Evolutionary conservation across 2,329 filamentous ascomycete genomes (phyloP), one percentile per base, ranked within the genome.

Genomic region (Didymosphaeria variabile): DNA sequence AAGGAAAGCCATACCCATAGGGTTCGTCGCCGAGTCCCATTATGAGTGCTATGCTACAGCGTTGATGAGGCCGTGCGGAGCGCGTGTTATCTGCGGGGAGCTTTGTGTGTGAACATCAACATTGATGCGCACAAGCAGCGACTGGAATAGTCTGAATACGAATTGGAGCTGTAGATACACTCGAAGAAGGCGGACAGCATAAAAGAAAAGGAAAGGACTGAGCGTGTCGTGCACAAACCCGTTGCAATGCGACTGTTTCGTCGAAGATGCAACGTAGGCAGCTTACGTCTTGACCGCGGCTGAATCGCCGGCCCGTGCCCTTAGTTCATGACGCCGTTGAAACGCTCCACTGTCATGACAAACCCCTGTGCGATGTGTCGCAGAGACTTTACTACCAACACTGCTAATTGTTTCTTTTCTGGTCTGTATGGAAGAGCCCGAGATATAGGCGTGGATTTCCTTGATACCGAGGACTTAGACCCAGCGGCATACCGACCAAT

Each of bases 201-300:
- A 50, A 34, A 34, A 51, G 13, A 45, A 26, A 46, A 53, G 19
- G 17, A 45, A 59, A 44, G 55, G 47, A 59, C 49, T 17, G 46
- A 57, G 42, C 13, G 53, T 61, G 54, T 65, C 62, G 53, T 60
- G 46, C 47, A 46, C 12, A 21, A 55, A 52, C 38, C 47, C 60
- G 42, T 62, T 59, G 65, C 61, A 55, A 59, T 62, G 58, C 62
- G 66, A 65, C 71, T 67, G 72, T 71, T 68, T 67, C 63, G 55
- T 53, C 62, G 66, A 75, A 77, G 72, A 72, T 70, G 74, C 70
- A 72, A 76, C 73, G 74, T 77, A 73, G 73, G 74, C 60, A 65
- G 72, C 69, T 74, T 71, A 71, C 69, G 70, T 71, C 59, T 40
- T 26, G 49, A 50, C 44, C 34, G 56, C 52, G 32, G 58, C 58